phyloP scores from a whole-genome alignment of 306 rosid species.

The Lupinus albus region DNA sequence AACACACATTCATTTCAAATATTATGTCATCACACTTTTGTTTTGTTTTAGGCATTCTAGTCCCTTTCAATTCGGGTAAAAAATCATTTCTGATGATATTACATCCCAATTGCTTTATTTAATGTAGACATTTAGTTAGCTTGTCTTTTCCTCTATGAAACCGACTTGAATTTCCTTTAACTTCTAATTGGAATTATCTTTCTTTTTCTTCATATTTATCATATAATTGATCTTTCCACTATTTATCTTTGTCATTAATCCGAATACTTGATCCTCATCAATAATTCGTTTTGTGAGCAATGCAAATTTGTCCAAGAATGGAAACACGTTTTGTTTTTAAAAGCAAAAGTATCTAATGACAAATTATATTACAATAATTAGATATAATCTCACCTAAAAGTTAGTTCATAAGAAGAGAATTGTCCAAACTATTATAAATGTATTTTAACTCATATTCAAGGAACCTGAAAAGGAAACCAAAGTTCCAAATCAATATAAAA shows the following conservation, averaged over 20 bases:
- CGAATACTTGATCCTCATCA: constrained; percentile 7
- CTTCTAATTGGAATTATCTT: constrained; percentile 17
- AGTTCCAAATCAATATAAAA: too few species aligned
- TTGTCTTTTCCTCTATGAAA: constrained; percentile 33
- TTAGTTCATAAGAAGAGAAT: too few species aligned
- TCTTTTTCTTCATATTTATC: constrained; percentile 22
- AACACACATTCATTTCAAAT: background rate
- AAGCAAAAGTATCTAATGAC: too few species aligned
- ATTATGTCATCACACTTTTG: background rate
- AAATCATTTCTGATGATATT: constrained; percentile 36
- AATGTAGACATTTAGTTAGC: constrained; percentile 28
- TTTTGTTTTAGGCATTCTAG: constrained; percentile 10
- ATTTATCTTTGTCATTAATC: constrained; percentile 28
- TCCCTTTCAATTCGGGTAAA: constrained; percentile 33
- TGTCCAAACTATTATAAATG: too few species aligned
- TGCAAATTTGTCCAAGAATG: constrained; percentile 1
- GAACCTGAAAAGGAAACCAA: too few species aligned
- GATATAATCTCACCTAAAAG: too few species aligned
- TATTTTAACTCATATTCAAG: too few species aligned
- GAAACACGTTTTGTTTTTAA: background rate
- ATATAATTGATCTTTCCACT: constrained; percentile 31
- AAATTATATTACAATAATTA: too few species aligned
- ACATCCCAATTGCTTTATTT: constrained; percentile 32
- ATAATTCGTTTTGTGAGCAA: constrained; percentile 11
- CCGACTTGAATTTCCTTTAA: constrained; percentile 8